Conservation (phyloP, 306 rosid genomes). For the Acacia acuminata region DNA sequence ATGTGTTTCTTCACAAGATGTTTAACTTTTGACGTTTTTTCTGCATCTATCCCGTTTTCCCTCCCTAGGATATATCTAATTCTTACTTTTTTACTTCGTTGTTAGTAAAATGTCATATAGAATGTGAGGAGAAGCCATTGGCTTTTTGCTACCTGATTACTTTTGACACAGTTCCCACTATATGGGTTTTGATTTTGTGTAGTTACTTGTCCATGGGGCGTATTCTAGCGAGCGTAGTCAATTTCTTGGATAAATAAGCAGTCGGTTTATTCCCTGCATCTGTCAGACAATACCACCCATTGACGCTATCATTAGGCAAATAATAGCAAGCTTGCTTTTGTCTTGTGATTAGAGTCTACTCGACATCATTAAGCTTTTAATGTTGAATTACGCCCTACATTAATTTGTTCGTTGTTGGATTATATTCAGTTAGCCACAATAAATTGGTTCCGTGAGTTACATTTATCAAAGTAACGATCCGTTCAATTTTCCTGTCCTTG, state of each 20-base stretch:
- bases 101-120: background rate
- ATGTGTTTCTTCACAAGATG: background rate
- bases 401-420: background rate
- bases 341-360: background rate
- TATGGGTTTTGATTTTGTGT: background rate
- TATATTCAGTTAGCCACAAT: background rate
- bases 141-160: background rate
- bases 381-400: background rate
- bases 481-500: conserved; percentile 6
- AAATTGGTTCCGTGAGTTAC: background rate
- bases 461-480: conserved; percentile 1
- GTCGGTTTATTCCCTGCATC: background rate
- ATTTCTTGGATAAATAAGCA: background rate
- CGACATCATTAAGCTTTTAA: background rate
- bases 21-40: background rate
- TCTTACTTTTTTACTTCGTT: background rate
- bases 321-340: background rate
- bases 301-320: background rate
- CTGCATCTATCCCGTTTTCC: background rate
- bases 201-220: background rate
- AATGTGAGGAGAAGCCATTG: background rate
- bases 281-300: background rate
- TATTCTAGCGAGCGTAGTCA: background rate
- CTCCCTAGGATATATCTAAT: background rate
- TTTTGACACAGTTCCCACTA: background rate